phyloP scores from a whole-genome alignment of 2,329 filamentous ascomycete species.

The Talaromyces piceae region DNA sequence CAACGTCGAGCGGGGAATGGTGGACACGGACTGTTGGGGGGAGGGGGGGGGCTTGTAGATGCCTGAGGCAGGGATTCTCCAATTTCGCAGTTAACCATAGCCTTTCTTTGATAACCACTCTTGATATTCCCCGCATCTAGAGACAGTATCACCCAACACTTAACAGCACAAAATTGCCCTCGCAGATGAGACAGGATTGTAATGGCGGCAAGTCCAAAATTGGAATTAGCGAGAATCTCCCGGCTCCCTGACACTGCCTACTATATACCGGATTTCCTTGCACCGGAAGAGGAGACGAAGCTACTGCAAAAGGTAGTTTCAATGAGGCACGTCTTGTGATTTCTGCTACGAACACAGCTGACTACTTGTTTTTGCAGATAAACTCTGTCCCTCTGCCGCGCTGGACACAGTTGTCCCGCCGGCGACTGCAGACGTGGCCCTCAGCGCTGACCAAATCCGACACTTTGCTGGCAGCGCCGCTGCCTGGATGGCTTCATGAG shows the following conservation, averaged over 20 bases:
- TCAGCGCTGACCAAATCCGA: slow-evolving; percentile 69
- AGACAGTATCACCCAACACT: neutral
- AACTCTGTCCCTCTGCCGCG: slow-evolving; percentile 60
- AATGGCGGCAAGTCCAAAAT: slow-evolving; percentile 4
- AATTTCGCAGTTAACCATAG: too few species aligned
- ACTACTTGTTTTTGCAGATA: slow-evolving; percentile 33
- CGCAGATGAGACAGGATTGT: neutral
- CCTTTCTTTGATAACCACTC: neutral
- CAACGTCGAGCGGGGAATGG: too few species aligned
- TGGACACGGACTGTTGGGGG: too few species aligned
- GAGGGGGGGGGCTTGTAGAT: too few species aligned
- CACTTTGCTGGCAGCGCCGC: slow-evolving; percentile 60
- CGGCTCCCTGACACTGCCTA: slow-evolving; percentile 49
- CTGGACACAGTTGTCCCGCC: slow-evolving; percentile 84
- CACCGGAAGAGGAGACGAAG: slow-evolving; percentile 59
- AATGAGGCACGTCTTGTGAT: neutral
- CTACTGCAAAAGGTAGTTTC: slow-evolving; percentile 61
- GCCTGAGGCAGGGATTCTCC: too few species aligned
- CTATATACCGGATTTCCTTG: slow-evolving; percentile 84
- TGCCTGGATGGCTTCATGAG: slow-evolving; percentile 67
- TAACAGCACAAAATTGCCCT: neutral
- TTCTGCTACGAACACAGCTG: too few species aligned
- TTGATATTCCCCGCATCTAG: neutral
- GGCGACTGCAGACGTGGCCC: slow-evolving; percentile 84
- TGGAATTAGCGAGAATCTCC: slow-evolving; percentile 26